These are phyloP conservation scores for Dissophora ornata DNA, from an alignment of 192 early-diverging fungal genomes.

Conservation along the genomic window DNA sequence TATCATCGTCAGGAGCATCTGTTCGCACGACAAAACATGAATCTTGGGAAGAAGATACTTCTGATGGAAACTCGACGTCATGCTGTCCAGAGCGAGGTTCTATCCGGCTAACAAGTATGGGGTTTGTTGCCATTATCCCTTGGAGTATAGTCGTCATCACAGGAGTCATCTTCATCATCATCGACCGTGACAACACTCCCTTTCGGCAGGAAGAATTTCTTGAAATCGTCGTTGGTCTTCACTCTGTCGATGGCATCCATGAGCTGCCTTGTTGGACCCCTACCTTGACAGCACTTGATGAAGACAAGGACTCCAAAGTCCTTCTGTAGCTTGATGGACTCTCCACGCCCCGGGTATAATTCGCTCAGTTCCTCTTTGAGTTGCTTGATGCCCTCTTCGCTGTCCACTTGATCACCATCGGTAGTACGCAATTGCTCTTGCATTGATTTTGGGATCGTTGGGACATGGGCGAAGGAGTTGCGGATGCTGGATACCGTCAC, in stretches of 20 bases:
- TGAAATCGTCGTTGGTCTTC: neutral
- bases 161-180: no score
- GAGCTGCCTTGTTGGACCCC: no score
- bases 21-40: no score
- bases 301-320: neutral
- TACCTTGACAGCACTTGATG: no score
- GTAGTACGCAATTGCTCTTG: neutral
- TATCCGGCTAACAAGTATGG: no score
- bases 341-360: neutral
- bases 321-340: neutral
- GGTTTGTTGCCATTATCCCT: no score
- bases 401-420: neutral
- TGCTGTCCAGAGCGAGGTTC: no score
- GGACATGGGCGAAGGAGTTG: constrained; percentile 15
- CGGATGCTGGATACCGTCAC: neutral
- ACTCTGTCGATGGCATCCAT: neutral
- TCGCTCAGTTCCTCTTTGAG: neutral
- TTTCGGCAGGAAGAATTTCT: neutral
- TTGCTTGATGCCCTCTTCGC: neutral
- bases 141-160: no score
- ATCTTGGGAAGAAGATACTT: no score
- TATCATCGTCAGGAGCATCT: no score
- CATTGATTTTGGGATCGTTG: neutral
- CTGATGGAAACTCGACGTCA: no score
- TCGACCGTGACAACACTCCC: no score